Conservation (phyloP, 805 yeast genomes). For the Kregervanrija fluxuum region DNA sequence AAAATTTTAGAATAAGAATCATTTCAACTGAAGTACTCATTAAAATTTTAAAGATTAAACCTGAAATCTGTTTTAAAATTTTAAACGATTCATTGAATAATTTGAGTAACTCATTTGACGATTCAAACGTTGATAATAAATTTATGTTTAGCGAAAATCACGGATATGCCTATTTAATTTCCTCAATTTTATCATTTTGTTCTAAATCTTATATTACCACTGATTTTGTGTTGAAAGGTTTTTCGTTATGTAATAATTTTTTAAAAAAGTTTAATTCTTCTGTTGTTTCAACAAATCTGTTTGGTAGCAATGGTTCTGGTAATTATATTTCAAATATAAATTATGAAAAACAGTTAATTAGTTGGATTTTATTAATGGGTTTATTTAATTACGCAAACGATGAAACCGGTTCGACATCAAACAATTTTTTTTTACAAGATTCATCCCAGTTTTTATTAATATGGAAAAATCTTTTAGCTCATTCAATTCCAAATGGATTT, state of each 20-base stretch:
- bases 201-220: slow-evolving; percentile 25
- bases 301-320: slow-evolving; percentile 22
- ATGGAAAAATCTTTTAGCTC: slow-evolving; percentile 57
- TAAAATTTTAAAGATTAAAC: slow-evolving; percentile 28
- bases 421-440: slow-evolving; percentile 48
- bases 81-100: slow-evolving; percentile 30
- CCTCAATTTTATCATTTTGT: slow-evolving; percentile 24
- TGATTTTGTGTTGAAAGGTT: slow-evolving; percentile 25
- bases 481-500: slow-evolving; percentile 36
- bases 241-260: slow-evolving; percentile 22
- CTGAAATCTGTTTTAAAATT: slow-evolving; percentile 22
- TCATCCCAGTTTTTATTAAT: slow-evolving; percentile 50
- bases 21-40: slow-evolving; percentile 31
- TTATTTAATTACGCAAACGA: slow-evolving; percentile 42
- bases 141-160: slow-evolving; percentile 24
- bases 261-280: slow-evolving; percentile 30
- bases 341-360: slow-evolving; percentile 33
- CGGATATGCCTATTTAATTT: slow-evolving; percentile 26
- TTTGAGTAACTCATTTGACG: slow-evolving; percentile 29
- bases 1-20: slow-evolving; percentile 34
- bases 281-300: slow-evolving; percentile 27
- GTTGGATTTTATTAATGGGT: slow-evolving; percentile 64
- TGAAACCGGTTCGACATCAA: slow-evolving; percentile 22
- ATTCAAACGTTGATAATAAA: slow-evolving; percentile 19
- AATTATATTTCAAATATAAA: slow-evolving; percentile 22